Conservation (phyloP, 495 filamentous ascomycete genomes). For the Saxophila tyrrhenica region DNA sequence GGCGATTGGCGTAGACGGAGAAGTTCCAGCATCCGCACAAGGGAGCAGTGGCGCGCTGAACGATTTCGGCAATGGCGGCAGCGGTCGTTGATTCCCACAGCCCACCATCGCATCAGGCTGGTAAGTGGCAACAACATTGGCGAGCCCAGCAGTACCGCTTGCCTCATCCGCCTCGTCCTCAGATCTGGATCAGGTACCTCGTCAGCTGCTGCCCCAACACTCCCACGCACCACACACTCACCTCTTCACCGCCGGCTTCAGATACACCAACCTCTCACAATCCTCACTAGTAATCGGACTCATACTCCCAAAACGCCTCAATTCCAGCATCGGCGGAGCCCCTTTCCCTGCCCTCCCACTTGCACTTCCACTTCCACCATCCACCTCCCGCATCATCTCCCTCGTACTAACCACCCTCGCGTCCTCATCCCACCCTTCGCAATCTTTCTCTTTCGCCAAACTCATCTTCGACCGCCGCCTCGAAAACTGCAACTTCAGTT, state of each 20-base stretch:
- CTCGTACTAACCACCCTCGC: neutral
- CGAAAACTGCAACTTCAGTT: slow-evolving; percentile 13
- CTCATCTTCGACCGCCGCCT: slow-evolving; percentile 4
- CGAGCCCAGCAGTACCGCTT: neutral
- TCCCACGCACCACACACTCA: no score
- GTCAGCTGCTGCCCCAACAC: no score
- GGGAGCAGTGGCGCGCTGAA: slow-evolving; percentile 7
- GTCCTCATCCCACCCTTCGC: slow-evolving; percentile 15
- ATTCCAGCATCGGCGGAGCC: neutral
- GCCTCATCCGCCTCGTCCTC: no score
- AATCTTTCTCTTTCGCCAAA: slow-evolving; percentile 6
- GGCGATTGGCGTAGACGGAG: neutral
- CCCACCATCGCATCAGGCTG: neutral
- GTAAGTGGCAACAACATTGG: neutral
- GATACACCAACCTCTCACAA: neutral
- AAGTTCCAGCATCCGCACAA: no score
- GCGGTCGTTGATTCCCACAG: neutral
- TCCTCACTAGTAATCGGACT: neutral
- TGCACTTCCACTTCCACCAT: neutral
- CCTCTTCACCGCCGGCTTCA: slow-evolving; percentile 7
- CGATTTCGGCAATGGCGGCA: neutral
- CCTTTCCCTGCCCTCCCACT: neutral
- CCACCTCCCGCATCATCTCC: slow-evolving; percentile 5
- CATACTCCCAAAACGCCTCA: neutral
- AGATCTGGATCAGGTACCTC: no score